Base-by-base conservation (phyloP, 2,329 filamentous ascomycete genomes). In the Alternaria sp. region DNA sequence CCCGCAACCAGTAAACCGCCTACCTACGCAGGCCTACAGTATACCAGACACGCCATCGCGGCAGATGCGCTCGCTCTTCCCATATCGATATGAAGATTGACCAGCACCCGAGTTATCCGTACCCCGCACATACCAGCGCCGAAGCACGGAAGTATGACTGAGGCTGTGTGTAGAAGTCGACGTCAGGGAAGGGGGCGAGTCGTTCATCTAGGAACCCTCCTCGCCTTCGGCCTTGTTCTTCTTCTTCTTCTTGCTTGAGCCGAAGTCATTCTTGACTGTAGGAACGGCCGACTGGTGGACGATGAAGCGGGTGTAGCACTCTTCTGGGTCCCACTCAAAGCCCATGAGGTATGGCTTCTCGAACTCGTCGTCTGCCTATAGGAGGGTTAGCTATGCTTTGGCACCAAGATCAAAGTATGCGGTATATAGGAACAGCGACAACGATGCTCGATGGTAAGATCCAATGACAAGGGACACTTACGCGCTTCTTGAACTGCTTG, bases 401-500 rank as follows among this genome's bases (percentile, higher is more conserved):
- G n/a, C 12, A 28, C 11, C 20, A 33, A 25, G 14, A 15, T 21
- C 21, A 11, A 9, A 20, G 14, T 26, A 43, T 14, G 25, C 9
- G 3, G 14, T 14, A 14, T 25, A 47, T 12, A 23, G 23, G 18
- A 41, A 15, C 15, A 44, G 21, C 12, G 28, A 21, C 33, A 33
- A 23, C 50, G 26, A 26, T 41, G 14, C 49, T 20, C 21, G 10
- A 41, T 10, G 14, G 25, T 26, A 47, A 28, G 28, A 15, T 23
- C 18, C 23, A 15, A 21, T 20, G 11, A 30, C 45, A 23, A 57
- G 47, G 41, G 43, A 33, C 47, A 81, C 89, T 73, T 82, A 94
- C 95, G 88, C 94, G 91, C 89, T 97, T 97, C 88, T 96, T 97
- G 87, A 93, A 97, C 73, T 92, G 88, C 86, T 97, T 97, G 87